Conservation (phyloP, 768 basidiomycete genomes). For the Tylopilus intermedius region DNA sequence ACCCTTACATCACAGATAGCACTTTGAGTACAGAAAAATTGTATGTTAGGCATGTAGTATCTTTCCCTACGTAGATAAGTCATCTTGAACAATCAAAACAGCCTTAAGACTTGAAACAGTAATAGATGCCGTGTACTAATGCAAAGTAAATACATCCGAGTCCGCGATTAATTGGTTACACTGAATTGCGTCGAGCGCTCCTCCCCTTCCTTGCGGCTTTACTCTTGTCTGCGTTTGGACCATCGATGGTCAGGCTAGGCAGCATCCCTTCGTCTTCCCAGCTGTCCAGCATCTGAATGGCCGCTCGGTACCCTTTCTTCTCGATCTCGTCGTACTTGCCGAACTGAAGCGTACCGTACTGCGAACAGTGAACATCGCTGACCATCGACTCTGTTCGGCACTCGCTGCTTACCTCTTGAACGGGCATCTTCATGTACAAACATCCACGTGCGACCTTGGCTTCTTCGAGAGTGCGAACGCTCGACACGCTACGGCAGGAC, state of each 20-base stretch:
- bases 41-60: slow-evolving; percentile 19
- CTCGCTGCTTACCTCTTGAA: slow-evolving; percentile 65
- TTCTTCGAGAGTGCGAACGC: slow-evolving; percentile 90
- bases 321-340: slow-evolving; percentile 85
- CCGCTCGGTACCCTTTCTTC: slow-evolving; percentile 72
- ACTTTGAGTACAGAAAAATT: slow-evolving; percentile 20
- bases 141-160: not conserved
- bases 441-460: slow-evolving; percentile 89
- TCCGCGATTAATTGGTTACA: slow-evolving; percentile 22
- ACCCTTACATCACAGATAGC: slow-evolving; percentile 14
- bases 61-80: slow-evolving; percentile 15
- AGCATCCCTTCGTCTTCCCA: slow-evolving; percentile 82
- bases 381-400: not conserved
- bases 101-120: not conserved
- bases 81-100: slow-evolving; percentile 8
- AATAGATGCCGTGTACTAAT: not conserved
- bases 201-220: slow-evolving; percentile 59
- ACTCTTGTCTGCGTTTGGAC: slow-evolving; percentile 40
- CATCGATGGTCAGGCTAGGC: slow-evolving; percentile 69
- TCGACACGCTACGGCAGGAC: slow-evolving; percentile 67
- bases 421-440: slow-evolving; percentile 91
- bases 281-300: slow-evolving; percentile 63
- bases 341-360: slow-evolving; percentile 92
- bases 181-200: slow-evolving; percentile 75
- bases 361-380: slow-evolving; percentile 4